Conservation (phyloP, 805 yeast species). For the Lipomyces kockii region DNA sequence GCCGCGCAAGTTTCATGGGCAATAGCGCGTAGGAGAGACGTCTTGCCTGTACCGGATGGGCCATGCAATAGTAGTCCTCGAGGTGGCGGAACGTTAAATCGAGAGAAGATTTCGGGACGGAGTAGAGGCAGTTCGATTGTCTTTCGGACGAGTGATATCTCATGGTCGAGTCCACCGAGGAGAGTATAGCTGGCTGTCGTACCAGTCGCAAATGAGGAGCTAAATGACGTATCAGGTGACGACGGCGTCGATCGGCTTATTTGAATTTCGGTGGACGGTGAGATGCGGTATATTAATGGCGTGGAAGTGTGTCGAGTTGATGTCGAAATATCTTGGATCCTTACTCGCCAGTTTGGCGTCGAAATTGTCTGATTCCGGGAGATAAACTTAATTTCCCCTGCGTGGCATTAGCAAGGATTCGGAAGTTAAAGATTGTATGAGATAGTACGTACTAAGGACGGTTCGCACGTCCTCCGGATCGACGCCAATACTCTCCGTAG, state of each 20-base stretch:
- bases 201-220: not conserved
- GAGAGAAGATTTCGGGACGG: conserved; percentile 72
- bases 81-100: conserved; percentile 91
- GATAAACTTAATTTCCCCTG: conserved; percentile 48
- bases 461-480: conserved; percentile 1
- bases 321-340: conserved; percentile 36
- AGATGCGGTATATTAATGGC: conserved; percentile 16
- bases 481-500: not conserved
- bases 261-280: conserved; percentile 27
- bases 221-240: not conserved
- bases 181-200: conserved; percentile 49
- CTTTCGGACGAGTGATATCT: conserved; percentile 63
- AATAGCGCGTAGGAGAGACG: conserved; percentile 81
- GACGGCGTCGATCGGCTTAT: conserved; percentile 15
- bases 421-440: not conserved
- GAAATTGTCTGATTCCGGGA: conserved; percentile 58
- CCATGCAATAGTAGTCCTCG: conserved; percentile 93
- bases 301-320: conserved; percentile 24
- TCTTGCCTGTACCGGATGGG: conserved; percentile 97
- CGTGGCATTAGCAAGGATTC: conserved; percentile 39
- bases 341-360: conserved; percentile 55
- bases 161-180: conserved; percentile 78
- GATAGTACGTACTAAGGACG: not conserved
- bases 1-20: conserved; percentile 71
- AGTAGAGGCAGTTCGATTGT: conserved; percentile 81